phyloP scores from a whole-genome alignment of 2,329 filamentous ascomycete species.

The Coniochaeta ligniaria region DNA sequence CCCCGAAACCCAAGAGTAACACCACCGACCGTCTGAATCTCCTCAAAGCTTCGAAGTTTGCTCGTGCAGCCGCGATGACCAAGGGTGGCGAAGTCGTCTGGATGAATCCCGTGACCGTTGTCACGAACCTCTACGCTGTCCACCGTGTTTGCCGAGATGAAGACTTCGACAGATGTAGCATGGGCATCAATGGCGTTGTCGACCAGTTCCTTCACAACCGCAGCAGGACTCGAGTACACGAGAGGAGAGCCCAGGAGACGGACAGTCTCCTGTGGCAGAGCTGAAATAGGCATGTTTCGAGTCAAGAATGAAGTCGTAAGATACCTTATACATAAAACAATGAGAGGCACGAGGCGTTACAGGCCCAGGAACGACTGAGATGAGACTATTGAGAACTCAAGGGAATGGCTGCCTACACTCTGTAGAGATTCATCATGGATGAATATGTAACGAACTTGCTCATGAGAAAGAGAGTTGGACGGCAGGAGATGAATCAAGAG shows the following conservation, averaged over 20 bases:
- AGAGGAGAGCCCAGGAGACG: conserved; percentile 54
- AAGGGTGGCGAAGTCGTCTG: conserved; percentile 52
- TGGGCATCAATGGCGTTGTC: conserved; percentile 71
- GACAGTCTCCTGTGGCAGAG: conserved; percentile 40
- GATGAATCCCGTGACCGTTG: conserved; percentile 64
- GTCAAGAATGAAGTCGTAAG: background rate
- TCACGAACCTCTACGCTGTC: conserved; percentile 64
- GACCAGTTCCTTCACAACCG: conserved; percentile 67
- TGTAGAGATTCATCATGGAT: background rate
- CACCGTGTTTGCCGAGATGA: conserved; percentile 58
- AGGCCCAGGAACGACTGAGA: background rate
- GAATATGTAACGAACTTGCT: background rate
- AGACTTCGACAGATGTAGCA: conserved; percentile 58
- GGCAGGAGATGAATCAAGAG: background rate
- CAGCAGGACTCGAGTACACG: conserved; percentile 50
- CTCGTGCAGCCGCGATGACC: conserved; percentile 67
- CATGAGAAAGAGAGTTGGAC: background rate
- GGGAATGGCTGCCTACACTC: background rate
- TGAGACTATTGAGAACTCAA: background rate
- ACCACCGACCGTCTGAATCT: conserved; percentile 49
- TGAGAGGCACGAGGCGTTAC: background rate
- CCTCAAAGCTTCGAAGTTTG: conserved; percentile 59
- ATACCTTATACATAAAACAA: background rate
- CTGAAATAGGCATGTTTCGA: conserved; percentile 38
- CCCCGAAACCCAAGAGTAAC: conserved; percentile 69